A percentile compares a stretch with the other conserved stretches of the same genome.
Evolutionary conservation across 2,329 filamentous ascomycete genomes (phyloP).

Genomic region (Fusarium sublunatum): DNA sequence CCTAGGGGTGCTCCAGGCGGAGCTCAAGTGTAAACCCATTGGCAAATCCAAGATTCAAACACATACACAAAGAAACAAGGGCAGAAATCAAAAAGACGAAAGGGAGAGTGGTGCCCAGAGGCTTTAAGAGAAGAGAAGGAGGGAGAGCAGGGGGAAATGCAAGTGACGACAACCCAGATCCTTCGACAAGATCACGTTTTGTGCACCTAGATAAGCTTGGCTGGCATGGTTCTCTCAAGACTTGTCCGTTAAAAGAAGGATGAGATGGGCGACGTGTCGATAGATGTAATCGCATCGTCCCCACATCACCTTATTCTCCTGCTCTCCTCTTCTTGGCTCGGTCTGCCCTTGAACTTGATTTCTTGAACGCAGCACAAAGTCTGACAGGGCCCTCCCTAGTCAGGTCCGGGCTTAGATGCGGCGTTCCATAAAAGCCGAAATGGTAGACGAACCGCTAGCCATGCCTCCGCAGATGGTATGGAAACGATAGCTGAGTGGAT

Average conservation of each 20-base stretch:
- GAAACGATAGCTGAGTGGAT: slow-evolving; percentile 35
- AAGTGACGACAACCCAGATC: slow-evolving; percentile 30
- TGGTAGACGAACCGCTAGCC: slow-evolving; percentile 22
- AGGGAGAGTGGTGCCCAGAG: slow-evolving; percentile 16
- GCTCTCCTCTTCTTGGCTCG: slow-evolving; percentile 15
- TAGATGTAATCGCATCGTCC: slow-evolving; percentile 15
- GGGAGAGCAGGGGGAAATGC: slow-evolving; percentile 21
- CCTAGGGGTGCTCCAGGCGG: slow-evolving; percentile 45
- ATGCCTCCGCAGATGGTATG: slow-evolving; percentile 4
- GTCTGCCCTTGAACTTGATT: slow-evolving; percentile 11
- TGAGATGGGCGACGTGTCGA: slow-evolving; percentile 33
- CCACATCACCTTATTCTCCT: slow-evolving; percentile 34
- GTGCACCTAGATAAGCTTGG: slow-evolving; percentile 17
- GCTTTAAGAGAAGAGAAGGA: slow-evolving; percentile 5
- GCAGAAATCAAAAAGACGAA: slow-evolving; percentile 5
- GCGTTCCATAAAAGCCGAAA: slow-evolving; percentile 26
- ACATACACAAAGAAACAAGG: slow-evolving; percentile 14
- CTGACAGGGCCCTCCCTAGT: slow-evolving; percentile 16
- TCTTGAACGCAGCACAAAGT: slow-evolving; percentile 15
- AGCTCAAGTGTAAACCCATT: slow-evolving; percentile 43
- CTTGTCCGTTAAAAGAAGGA: slow-evolving; percentile 20
- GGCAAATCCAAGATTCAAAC: slow-evolving; percentile 13
- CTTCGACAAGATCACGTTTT: slow-evolving; percentile 31
- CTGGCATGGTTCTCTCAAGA: slow-evolving; percentile 23
- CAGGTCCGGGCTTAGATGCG: slow-evolving; percentile 21